Percentiles rank a stretch among this genome's conserved stretches.
These are phyloP conservation scores for Pyricularia grisea DNA, from an alignment of 2,329 filamentous ascomycete species.

Conservation along the genomic window DNA sequence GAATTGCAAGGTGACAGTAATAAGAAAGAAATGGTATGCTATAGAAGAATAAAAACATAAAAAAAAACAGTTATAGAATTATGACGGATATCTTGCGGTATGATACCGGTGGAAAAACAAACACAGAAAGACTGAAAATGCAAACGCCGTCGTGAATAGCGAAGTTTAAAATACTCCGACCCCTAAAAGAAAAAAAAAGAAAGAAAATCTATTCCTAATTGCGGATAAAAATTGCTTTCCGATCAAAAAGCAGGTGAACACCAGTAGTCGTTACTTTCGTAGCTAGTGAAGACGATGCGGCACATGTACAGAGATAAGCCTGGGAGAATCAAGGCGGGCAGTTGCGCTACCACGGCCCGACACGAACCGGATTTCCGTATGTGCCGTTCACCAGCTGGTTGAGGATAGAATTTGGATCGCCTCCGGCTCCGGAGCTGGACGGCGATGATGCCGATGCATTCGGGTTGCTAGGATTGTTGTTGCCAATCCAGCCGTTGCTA, in stretches of 20 bases:
- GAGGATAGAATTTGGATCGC: slow-evolving; percentile 47
- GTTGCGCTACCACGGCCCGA: slow-evolving; percentile 47
- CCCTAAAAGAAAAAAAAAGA: not conserved
- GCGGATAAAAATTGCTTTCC: not conserved
- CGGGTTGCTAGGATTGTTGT: slow-evolving; percentile 20
- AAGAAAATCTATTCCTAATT: not conserved
- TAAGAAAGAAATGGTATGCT: not conserved
- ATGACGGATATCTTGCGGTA: not conserved
- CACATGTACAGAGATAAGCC: not conserved
- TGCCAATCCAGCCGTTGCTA: slow-evolving; percentile 55
- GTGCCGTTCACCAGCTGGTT: slow-evolving; percentile 53
- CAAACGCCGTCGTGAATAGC: not conserved
- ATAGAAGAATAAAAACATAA: not conserved
- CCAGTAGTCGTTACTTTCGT: slow-evolving; percentile 9
- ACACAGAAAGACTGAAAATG: not conserved
- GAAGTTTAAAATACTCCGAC: not conserved
- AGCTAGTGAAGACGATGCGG: slow-evolving; percentile 5
- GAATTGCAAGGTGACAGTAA: not conserved
- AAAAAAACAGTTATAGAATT: not conserved
- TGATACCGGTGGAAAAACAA: not conserved
- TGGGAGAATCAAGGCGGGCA: not conserved
- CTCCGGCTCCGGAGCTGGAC: slow-evolving; percentile 18
- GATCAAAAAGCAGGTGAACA: slow-evolving; percentile 5
- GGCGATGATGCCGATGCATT: slow-evolving; percentile 52
- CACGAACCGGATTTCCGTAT: slow-evolving; percentile 50